Evolutionary conservation across 331 rosid genomes (phyloP).

Genomic region (Cydonia oblonga): DNA sequence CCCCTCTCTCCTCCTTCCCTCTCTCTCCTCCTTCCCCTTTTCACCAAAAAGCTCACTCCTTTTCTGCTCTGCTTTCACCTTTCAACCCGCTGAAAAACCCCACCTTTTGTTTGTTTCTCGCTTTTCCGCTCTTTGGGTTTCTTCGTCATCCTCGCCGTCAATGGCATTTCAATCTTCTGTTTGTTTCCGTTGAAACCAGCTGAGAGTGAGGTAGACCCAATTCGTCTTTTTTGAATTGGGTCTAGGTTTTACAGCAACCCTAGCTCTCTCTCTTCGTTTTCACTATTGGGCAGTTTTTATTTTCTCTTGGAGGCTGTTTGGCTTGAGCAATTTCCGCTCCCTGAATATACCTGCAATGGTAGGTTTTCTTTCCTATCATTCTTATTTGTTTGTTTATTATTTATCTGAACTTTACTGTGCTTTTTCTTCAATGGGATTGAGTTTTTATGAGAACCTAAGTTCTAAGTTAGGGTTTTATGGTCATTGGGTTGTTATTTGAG

Average conservation of each 20-base stretch:
- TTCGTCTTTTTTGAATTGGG: neutral
- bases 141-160: slow-evolving; percentile 1
- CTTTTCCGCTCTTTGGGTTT: neutral
- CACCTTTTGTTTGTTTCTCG: neutral
- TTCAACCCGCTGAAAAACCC: neutral
- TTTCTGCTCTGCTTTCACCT: neutral
- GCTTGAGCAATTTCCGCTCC: neutral
- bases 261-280: slow-evolving; percentile 1
- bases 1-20: too few species aligned
- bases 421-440: slow-evolving; percentile 12
- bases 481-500: neutral
- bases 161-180: slow-evolving; percentile 6
- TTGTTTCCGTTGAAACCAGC: neutral
- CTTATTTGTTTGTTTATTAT: neutral
- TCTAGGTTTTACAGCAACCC: slow-evolving; percentile 2
- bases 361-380: neutral
- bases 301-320: slow-evolving; percentile 2
- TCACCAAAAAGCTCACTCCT: neutral
- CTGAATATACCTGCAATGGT: neutral
- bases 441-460: slow-evolving; percentile 7
- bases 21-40: neutral
- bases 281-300: neutral
- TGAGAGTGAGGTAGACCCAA: neutral
- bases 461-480: neutral
- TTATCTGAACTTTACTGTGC: neutral